A percentile compares a stretch with the other conserved stretches of the same genome.
phyloP scores from a whole-genome alignment of 805 yeast species.

The Candida schatavii region DNA sequence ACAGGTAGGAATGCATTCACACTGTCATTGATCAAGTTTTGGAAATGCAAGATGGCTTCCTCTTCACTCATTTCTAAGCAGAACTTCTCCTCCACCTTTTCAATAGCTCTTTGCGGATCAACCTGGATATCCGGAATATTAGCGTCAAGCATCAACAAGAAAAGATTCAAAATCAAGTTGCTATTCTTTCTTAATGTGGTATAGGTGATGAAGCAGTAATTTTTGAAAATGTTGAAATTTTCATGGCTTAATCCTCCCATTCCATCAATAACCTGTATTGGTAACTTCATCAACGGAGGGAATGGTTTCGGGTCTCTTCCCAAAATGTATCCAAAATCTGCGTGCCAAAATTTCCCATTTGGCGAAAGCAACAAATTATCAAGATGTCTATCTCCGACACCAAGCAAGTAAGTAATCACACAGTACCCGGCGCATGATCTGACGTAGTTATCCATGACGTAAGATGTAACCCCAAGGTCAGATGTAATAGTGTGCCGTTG shows the following conservation, averaged over 20 bases:
- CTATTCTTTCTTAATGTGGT: conserved; percentile 87
- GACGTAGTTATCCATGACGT: conserved; percentile 90
- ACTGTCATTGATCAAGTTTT: conserved; percentile 87
- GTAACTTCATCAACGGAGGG: conserved; percentile 97
- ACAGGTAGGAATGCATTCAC: conserved; percentile 92
- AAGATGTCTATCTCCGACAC: conserved; percentile 96
- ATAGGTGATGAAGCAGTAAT: conserved; percentile 92
- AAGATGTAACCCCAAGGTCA: conserved; percentile 50
- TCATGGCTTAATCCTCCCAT: conserved; percentile 92
- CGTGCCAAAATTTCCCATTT: conserved; percentile 90
- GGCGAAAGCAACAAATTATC: conserved; percentile 82
- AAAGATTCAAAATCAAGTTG: conserved; percentile 82
- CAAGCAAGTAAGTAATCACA: conserved; percentile 88
- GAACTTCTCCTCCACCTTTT: conserved; percentile 91
- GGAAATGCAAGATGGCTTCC: conserved; percentile 94
- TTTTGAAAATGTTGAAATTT: conserved; percentile 81
- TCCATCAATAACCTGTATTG: conserved; percentile 94
- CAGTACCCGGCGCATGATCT: conserved; percentile 97
- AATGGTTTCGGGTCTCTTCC: conserved; percentile 98
- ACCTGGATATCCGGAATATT: conserved; percentile 84
- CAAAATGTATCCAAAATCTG: conserved; percentile 93
- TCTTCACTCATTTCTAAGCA: conserved; percentile 92
- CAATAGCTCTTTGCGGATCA: conserved; percentile 83
- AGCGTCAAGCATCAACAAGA: conserved; percentile 91
- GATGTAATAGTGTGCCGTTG: conserved; percentile 33